These are phyloP conservation scores for Fusarium clavum DNA, from an alignment of 2,329 filamentous ascomycete species.

Conservation along the genomic window DNA sequence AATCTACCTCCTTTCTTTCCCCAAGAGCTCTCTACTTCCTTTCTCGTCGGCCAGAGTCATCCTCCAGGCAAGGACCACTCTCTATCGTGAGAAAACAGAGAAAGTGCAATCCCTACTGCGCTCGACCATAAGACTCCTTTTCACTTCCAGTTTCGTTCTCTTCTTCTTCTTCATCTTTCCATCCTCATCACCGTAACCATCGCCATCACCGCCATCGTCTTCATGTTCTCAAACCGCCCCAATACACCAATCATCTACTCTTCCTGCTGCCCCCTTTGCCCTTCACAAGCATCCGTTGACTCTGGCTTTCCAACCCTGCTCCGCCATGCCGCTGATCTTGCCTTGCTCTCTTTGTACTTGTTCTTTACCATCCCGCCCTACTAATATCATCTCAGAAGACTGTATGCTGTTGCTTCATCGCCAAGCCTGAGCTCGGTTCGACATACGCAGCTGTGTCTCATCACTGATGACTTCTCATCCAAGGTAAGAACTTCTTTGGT, in stretches of 20 bases:
- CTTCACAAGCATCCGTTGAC: neutral
- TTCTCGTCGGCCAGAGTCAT: neutral
- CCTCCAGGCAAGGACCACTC: neutral
- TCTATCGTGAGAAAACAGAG: neutral
- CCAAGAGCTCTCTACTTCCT: too few species aligned
- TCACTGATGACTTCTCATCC: constrained; percentile 3
- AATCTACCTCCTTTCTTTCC: neutral
- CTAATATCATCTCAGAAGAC: constrained; percentile 10
- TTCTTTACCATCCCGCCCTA: neutral
- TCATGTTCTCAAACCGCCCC: neutral
- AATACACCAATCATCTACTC: neutral
- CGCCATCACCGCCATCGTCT: too few species aligned
- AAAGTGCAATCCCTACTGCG: neutral
- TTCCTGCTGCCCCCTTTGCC: neutral
- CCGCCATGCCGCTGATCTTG: neutral
- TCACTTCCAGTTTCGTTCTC: neutral
- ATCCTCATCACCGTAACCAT: too few species aligned
- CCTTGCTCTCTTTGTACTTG: neutral
- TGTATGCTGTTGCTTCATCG: constrained; percentile 9
- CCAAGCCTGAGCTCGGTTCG: constrained; percentile 1
- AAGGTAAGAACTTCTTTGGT: neutral
- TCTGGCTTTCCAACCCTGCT: neutral
- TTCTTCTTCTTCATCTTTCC: neutral
- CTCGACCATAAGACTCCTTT: too few species aligned
- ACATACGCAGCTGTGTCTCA: constrained; percentile 5